phyloP scores from a whole-genome alignment of 2,329 filamentous ascomycete genomes.

The Balansia obtecta region DNA sequence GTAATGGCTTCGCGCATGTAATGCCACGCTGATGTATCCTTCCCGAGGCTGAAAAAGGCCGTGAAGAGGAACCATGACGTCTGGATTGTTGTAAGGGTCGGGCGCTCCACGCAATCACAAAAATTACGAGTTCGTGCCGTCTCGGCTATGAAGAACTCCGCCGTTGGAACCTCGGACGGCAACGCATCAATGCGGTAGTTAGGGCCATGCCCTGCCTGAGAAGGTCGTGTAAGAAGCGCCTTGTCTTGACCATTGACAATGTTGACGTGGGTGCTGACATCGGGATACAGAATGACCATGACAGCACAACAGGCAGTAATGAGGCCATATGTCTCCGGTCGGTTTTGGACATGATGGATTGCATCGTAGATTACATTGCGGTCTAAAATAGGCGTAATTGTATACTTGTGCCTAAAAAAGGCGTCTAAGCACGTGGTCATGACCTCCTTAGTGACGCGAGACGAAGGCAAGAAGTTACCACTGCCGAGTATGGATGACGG shows the following conservation, averaged over 20 bases:
- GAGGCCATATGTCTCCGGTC: slow-evolving; percentile 15
- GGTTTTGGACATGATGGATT: slow-evolving; percentile 6
- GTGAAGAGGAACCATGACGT: slow-evolving; percentile 22
- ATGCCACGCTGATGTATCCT: slow-evolving; percentile 22
- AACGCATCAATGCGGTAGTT: no score
- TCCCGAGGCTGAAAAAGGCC: slow-evolving; percentile 17
- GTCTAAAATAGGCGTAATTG: slow-evolving; percentile 20
- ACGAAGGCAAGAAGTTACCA: slow-evolving; percentile 4
- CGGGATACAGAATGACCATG: slow-evolving; percentile 15
- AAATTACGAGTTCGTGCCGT: slow-evolving; percentile 13
- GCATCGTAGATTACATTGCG: slow-evolving; percentile 10
- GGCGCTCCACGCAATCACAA: slow-evolving; percentile 15
- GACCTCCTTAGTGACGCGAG: slow-evolving; percentile 5
- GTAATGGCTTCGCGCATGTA: slow-evolving; percentile 20
- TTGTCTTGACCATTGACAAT: neutral
- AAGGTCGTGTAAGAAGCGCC: slow-evolving; percentile 1
- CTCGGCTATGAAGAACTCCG: slow-evolving; percentile 16
- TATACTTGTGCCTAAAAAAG: slow-evolving; percentile 22
- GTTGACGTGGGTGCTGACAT: slow-evolving; percentile 16
- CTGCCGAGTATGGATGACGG: slow-evolving; percentile 4
- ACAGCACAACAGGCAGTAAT: slow-evolving; percentile 18
- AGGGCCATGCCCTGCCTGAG: no score
- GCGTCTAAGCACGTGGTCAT: slow-evolving; percentile 17
- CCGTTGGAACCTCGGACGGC: slow-evolving; percentile 2
- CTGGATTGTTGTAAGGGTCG: slow-evolving; percentile 15